These are phyloP conservation scores for Colletotrichum graminicola DNA, from an alignment of 2,329 filamentous ascomycete genomes.

Conservation along the genomic window DNA sequence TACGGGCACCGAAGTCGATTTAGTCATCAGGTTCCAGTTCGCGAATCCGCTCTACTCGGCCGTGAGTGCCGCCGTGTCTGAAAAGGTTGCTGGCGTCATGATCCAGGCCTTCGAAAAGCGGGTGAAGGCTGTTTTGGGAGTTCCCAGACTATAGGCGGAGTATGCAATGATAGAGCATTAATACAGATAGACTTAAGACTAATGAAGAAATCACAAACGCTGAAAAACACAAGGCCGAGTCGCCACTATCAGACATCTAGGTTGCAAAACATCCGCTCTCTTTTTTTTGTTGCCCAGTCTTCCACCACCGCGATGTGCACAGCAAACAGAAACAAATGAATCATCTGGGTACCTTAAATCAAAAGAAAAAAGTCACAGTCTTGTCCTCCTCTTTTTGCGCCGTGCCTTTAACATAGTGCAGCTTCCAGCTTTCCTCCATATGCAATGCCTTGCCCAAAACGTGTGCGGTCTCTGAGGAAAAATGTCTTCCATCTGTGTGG, in stretches of 20 bases:
- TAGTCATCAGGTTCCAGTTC: slow-evolving; percentile 87
- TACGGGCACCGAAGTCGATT: slow-evolving; percentile 74
- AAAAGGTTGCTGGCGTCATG: slow-evolving; percentile 88
- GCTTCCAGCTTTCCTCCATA: slow-evolving; percentile 23
- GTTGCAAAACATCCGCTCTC: background rate
- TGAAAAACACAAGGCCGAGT: background rate
- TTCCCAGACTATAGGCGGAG: slow-evolving; percentile 19
- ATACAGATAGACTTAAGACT: background rate
- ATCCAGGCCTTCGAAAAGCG: slow-evolving; percentile 92
- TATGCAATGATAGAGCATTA: background rate
- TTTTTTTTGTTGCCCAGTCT: slow-evolving; percentile 17
- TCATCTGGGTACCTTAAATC: background rate
- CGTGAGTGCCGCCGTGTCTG: slow-evolving; percentile 83
- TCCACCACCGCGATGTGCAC: slow-evolving; percentile 13
- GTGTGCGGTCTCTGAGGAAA: slow-evolving; percentile 14
- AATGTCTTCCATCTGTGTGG: slow-evolving; percentile 6
- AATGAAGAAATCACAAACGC: background rate
- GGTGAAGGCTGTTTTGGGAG: slow-evolving; percentile 70
- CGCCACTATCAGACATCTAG: background rate
- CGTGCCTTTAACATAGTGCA: slow-evolving; percentile 16
- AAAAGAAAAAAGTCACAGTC: background rate
- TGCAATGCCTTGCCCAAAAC: slow-evolving; percentile 19
- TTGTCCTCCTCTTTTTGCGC: slow-evolving; percentile 26
- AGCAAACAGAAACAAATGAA: slow-evolving; percentile 12
- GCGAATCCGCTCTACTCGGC: slow-evolving; percentile 88